Percentiles rank a stretch among this genome's conserved stretches.
Evolutionary conservation across 2,329 filamentous ascomycete species (phyloP).

Genomic region (Aspergillus ochraceoroseus): DNA sequence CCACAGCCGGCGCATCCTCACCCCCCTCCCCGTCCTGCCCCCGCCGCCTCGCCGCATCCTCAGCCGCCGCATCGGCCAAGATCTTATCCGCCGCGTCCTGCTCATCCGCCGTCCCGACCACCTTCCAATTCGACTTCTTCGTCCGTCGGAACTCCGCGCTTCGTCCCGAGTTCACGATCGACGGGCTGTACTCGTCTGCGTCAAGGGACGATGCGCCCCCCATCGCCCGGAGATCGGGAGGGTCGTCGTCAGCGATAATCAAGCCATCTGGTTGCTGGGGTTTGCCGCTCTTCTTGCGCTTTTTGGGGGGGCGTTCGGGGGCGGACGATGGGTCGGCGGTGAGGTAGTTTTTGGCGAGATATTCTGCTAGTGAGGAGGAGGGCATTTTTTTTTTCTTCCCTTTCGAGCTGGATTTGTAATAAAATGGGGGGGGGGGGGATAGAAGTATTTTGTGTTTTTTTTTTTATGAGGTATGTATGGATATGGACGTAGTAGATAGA

Average conservation of each 20-base stretch:
- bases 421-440: background rate
- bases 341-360: constrained; percentile 88
- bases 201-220: constrained; percentile 21
- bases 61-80: constrained; percentile 65
- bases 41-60: constrained; percentile 52
- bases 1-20: constrained; percentile 45
- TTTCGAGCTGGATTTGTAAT: background rate
- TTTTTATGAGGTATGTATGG: too few relatives aligned
- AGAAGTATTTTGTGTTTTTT: too few relatives aligned
- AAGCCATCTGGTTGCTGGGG: constrained; percentile 41
- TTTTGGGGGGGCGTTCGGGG: constrained; percentile 51
- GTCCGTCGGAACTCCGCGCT: constrained; percentile 59
- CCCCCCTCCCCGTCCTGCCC: constrained; percentile 47
- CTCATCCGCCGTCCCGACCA: constrained; percentile 53
- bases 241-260: constrained; percentile 42
- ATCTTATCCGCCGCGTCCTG: constrained; percentile 73
- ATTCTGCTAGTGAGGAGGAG: constrained; percentile 61
- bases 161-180: constrained; percentile 25
- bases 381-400: constrained; percentile 44
- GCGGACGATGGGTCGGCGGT: constrained; percentile 52
- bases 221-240: constrained; percentile 33
- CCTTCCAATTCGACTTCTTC: constrained; percentile 79
- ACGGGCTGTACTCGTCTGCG: constrained; percentile 39
- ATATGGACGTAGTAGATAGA: too few relatives aligned
- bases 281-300: constrained; percentile 51